These are phyloP conservation scores for Fusarium secorum DNA, from an alignment of 2,329 filamentous ascomycete genomes.

Conservation along the genomic window DNA sequence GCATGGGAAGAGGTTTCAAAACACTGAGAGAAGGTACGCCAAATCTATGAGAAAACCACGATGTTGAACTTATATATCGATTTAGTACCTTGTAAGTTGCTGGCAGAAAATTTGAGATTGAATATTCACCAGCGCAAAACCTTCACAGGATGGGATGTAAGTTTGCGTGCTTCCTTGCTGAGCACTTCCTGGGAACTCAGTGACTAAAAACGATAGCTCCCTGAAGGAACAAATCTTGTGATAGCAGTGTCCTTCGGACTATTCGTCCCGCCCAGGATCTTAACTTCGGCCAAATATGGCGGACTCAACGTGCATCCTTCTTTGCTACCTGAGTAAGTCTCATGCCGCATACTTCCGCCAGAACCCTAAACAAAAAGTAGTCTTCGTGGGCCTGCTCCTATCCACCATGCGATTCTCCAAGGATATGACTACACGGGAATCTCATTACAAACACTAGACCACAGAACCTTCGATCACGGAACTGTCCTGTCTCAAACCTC, in stretches of 20 bases:
- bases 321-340: constrained; percentile 77
- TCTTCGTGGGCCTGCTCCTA: constrained; percentile 83
- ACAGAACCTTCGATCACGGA: constrained; percentile 79
- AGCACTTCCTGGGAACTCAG: not conserved
- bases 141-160: constrained; percentile 81
- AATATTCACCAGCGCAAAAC: constrained; percentile 79
- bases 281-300: constrained; percentile 76
- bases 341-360: not conserved
- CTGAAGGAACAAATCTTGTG: constrained; percentile 74
- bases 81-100: constrained; percentile 76
- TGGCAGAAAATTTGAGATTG: constrained; percentile 70
- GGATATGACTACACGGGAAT: constrained; percentile 72
- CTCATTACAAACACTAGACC: constrained; percentile 86
- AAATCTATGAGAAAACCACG: not conserved
- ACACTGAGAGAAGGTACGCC: constrained; percentile 67
- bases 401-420: constrained; percentile 82
- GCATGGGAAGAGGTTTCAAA: constrained; percentile 77
- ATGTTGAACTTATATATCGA: not conserved
- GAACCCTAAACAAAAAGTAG: constrained; percentile 51
- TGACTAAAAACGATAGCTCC: constrained; percentile 55
- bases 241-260: constrained; percentile 95
- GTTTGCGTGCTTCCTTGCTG: constrained; percentile 36
- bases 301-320: constrained; percentile 96
- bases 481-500: constrained; percentile 75
- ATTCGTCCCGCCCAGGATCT: constrained; percentile 80